Conservation (phyloP, 805 yeast genomes). For the Kuraishia hungarica region DNA sequence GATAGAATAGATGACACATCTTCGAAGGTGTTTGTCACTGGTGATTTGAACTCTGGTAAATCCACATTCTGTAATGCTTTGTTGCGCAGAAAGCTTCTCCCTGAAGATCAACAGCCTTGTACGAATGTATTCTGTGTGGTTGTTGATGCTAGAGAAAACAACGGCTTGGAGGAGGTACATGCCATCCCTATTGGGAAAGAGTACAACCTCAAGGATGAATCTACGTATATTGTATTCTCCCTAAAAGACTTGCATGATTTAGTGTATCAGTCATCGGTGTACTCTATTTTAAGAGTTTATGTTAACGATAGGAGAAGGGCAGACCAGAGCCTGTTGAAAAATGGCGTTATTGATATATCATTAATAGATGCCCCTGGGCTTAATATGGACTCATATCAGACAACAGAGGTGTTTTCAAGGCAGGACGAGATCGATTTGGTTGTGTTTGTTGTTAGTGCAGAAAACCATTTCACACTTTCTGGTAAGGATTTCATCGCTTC, state of each 20-base stretch:
- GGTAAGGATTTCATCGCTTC: slow-evolving; percentile 89
- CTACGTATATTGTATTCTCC: slow-evolving; percentile 51
- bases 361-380: slow-evolving; percentile 97
- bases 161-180: slow-evolving; percentile 82
- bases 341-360: slow-evolving; percentile 88
- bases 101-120: slow-evolving; percentile 97
- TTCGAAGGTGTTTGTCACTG: slow-evolving; percentile 92
- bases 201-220: slow-evolving; percentile 48
- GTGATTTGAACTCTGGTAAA: slow-evolving; percentile 95
- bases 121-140: slow-evolving; percentile 96
- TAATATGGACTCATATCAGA: slow-evolving; percentile 86
- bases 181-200: slow-evolving; percentile 59
- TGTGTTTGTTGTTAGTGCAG: slow-evolving; percentile 93
- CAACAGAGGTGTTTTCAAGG: slow-evolving; percentile 89
- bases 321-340: slow-evolving; percentile 64
- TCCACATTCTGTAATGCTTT: slow-evolving; percentile 93
- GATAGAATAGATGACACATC: slow-evolving; percentile 86
- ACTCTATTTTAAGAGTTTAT: slow-evolving; percentile 69
- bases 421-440: slow-evolving; percentile 97
- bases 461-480: slow-evolving; percentile 88
- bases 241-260: slow-evolving; percentile 55
- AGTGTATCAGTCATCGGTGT: slow-evolving; percentile 67
- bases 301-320: slow-evolving; percentile 66
- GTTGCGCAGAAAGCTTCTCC: slow-evolving; percentile 66
- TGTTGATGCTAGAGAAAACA: slow-evolving; percentile 70